Evolutionary conservation across 2,329 filamentous ascomycete species (phyloP).

Genomic region (Cladorrhinum sp.): DNA sequence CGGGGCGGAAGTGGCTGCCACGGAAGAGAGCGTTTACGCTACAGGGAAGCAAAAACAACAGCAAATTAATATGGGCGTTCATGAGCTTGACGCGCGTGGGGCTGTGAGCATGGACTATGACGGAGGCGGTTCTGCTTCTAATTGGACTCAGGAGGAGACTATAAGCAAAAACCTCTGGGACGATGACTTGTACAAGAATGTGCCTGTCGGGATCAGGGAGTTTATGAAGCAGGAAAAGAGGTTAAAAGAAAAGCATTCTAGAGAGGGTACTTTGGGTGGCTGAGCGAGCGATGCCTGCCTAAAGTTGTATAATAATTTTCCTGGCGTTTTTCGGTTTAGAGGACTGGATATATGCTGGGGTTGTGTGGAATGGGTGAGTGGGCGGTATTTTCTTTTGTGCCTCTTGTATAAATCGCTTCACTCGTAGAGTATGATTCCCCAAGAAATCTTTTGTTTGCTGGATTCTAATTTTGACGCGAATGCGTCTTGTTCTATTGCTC

Average conservation of each 20-base stretch:
- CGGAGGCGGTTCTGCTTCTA: constrained; percentile 69
- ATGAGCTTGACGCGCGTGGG: constrained; percentile 36
- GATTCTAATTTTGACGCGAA: background rate
- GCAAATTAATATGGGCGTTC: constrained; percentile 37
- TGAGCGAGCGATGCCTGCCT: constrained; percentile 27
- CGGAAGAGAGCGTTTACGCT: constrained; percentile 23
- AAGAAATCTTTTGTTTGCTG: background rate
- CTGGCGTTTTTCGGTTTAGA: no score
- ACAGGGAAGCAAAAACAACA: constrained; percentile 29
- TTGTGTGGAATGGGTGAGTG: no score
- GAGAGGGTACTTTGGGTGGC: constrained; percentile 50
- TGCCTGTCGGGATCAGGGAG: constrained; percentile 89
- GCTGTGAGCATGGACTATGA: constrained; percentile 72
- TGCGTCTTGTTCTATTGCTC: background rate
- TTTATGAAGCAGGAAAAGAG: constrained; percentile 98
- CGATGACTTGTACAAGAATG: constrained; percentile 69
- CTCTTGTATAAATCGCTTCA: background rate
- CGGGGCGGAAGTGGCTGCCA: constrained; percentile 20
- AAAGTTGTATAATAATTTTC: background rate
- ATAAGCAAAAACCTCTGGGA: constrained; percentile 53
- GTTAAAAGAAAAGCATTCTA: constrained; percentile 70
- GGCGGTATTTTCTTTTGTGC: background rate
- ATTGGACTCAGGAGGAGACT: constrained; percentile 52
- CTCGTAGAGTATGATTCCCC: background rate
- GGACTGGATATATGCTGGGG: no score